Evolutionary conservation across 2,329 filamentous ascomycete genomes (phyloP).

Genomic region (Juglanconis juglandina): DNA sequence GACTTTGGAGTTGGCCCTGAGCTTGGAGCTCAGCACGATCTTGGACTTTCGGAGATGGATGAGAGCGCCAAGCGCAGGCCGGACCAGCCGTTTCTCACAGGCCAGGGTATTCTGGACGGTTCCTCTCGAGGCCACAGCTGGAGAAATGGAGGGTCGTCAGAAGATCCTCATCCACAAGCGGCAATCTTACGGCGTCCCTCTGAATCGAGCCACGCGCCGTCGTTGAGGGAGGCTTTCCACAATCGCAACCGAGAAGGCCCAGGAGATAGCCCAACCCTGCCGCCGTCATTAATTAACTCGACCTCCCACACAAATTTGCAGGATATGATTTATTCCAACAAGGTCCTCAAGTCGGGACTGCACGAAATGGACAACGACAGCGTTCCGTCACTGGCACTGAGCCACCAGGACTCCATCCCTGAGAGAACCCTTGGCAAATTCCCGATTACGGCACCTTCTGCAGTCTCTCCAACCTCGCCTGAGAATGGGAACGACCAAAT

Average conservation of each 20-base stretch:
- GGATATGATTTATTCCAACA: conserved; percentile 59
- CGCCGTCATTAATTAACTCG: conserved; percentile 45
- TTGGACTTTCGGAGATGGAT: conserved; percentile 13
- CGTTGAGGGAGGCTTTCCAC: conserved; percentile 45
- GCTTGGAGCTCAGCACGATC: conserved; percentile 11
- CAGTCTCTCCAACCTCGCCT: conserved; percentile 27
- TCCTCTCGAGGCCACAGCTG: conserved; percentile 34
- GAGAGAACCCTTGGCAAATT: conserved; percentile 34
- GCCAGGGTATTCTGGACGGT: conserved; percentile 24
- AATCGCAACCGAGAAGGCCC: conserved; percentile 35
- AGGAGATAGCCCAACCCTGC: conserved; percentile 62
- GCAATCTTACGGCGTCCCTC: conserved; percentile 41
- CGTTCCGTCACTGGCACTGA: conserved; percentile 50
- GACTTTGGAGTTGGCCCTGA: conserved; percentile 21
- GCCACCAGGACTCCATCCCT: conserved; percentile 43
- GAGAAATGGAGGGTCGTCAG: conserved; percentile 28
- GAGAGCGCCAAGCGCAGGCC: conserved; percentile 24
- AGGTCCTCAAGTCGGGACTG: conserved; percentile 52
- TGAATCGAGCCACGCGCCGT: conserved; percentile 48
- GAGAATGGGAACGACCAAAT: conserved; percentile 37
- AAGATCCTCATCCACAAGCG: conserved; percentile 38
- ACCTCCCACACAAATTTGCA: conserved; percentile 55
- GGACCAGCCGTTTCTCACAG: conserved; percentile 38
- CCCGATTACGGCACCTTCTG: conserved; percentile 25
- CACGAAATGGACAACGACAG: conserved; percentile 58